phyloP scores from a whole-genome alignment of 2,329 filamentous ascomycete species.

The Boeremia lycopersici region DNA sequence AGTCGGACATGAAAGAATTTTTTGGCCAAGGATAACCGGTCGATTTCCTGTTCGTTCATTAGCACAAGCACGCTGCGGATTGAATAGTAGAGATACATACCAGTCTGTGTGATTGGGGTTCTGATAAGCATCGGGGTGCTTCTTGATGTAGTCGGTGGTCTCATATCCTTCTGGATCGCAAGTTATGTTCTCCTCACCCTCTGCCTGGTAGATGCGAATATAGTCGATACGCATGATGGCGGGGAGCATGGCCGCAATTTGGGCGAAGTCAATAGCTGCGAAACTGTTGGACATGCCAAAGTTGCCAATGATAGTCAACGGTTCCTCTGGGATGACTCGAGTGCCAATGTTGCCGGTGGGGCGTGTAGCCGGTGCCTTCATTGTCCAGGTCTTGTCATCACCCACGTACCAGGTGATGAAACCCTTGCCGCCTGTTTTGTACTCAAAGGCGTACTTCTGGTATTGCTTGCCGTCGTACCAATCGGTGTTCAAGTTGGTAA shows the following conservation, averaged over 20 bases:
- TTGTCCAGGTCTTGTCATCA: constrained; percentile 67
- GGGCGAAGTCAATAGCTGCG: constrained; percentile 64
- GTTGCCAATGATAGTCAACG: constrained; percentile 71
- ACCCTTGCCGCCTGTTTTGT: constrained; percentile 61
- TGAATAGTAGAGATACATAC: constrained; percentile 49
- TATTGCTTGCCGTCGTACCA: constrained; percentile 63
- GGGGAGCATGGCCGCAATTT: constrained; percentile 62
- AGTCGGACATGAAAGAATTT: constrained; percentile 66
- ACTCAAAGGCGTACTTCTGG: constrained; percentile 64
- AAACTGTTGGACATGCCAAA: constrained; percentile 74
- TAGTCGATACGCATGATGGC: constrained; percentile 73
- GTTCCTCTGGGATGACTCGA: constrained; percentile 68
- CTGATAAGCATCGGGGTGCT: constrained; percentile 65
- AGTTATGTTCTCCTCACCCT: constrained; percentile 62
- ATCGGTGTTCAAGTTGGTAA: constrained; percentile 61
- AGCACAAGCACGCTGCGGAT: constrained; percentile 15
- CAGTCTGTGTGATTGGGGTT: constrained; percentile 70
- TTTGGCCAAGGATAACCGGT: constrained; percentile 65
- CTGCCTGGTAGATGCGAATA: constrained; percentile 72
- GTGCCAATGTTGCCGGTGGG: constrained; percentile 74
- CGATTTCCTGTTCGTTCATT: constrained; percentile 44
- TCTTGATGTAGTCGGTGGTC: constrained; percentile 70
- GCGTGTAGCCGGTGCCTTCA: constrained; percentile 64
- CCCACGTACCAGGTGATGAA: constrained; percentile 74
- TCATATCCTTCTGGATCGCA: constrained; percentile 72